Base-by-base conservation (phyloP, 129 eudicot genomes). In the Saposhnikovia divaricata region DNA sequence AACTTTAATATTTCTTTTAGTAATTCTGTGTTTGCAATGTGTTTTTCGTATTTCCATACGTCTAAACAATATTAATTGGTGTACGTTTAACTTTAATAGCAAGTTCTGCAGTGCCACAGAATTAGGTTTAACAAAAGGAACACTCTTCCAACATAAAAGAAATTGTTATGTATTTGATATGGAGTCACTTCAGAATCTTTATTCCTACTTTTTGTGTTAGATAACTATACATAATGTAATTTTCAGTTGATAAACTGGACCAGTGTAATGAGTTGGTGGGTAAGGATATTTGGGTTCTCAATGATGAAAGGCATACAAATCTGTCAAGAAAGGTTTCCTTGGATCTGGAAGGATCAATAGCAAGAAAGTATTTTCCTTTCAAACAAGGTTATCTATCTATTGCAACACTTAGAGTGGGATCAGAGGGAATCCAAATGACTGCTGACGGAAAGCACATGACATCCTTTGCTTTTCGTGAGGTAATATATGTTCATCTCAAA, bases 401-500 rank as follows among this genome's bases (percentile, higher is more conserved):
- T 79, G 96, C 99, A 75, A 95, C 99, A 39, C 90, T 95, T 46
- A 88, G 99, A 72, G 92, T 95, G 45, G 99, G 99, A 78, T 85
- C 96, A 66, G 99, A 95, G 74, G 99, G 99, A 75, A 84, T 95
- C 78, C 99, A 95, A 84, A 95, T 95, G 99, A 90, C 96, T 61
- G 99, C 92, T 57, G 99, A 95, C 75, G 99, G 99, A 46, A 95
- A 88, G 74, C 99, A 95, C 87, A 88, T 95, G 27, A 88, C 98
- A 74, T 95, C 98, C 10, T 95, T 95, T 50, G 93, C 96, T 81
- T 89, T 87, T 80, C 96, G 96, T 78, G 99, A 95, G 85, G 99
- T 93, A 88, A 34, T 34, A 57, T 81, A 76, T 82, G 50, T 63
- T 28, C 66, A 42, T 68, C 72, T 65, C 34, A 45, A 28, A 74